Evolutionary conservation across 192 early-diverging fungal species (phyloP), one percentile per base, ranked within the genome.

Genomic region (Umbelopsis vinacea): DNA sequence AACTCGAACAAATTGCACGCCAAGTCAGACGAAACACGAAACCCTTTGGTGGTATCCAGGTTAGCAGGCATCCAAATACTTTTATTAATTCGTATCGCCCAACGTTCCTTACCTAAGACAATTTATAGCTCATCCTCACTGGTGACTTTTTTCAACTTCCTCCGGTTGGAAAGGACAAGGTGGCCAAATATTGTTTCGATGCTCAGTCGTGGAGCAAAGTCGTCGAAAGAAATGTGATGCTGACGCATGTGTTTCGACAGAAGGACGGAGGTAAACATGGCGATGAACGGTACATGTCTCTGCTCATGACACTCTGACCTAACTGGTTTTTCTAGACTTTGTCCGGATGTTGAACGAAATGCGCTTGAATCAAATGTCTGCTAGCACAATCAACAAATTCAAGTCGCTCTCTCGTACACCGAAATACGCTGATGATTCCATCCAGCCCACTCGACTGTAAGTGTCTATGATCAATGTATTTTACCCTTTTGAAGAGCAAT

Each of bases 81-180:
- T 19, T 46, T 14, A 24, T 11, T n/a, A n/a, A n/a, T n/a, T n/a
- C n/a, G n/a, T n/a, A n/a, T n/a, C n/a, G n/a, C 22, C 22, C 38
- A 15, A 19, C 12, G 29, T 55, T 26, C 23, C 11, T 43, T 54
- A 8, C 12, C 29, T 63, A 50, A 29, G 29, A 50, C 17, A 11
- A 3, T 3, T 43, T 47, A 15, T 23, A 78, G 76, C n/a, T 80
- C 11, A 84, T 91, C 68, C 71, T 89, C 15, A 91, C 92, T 0
- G 93, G 93, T 8, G 93, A 94, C 40, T 94, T 94, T 67, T 94
- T 90, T 75, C 93, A 94, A 74, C 79, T 94, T 24, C 93, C 93
- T 38, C 93, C 93, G 2, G 91, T 94, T 8, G 72, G 84, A 6
- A 79, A 82, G 45, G 67, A 67, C 33, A 80, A 82, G 26, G 71